These are phyloP conservation scores for Leccinum fibrillosum DNA, from an alignment of 768 basidiomycete genomes.

Conservation along the genomic window DNA sequence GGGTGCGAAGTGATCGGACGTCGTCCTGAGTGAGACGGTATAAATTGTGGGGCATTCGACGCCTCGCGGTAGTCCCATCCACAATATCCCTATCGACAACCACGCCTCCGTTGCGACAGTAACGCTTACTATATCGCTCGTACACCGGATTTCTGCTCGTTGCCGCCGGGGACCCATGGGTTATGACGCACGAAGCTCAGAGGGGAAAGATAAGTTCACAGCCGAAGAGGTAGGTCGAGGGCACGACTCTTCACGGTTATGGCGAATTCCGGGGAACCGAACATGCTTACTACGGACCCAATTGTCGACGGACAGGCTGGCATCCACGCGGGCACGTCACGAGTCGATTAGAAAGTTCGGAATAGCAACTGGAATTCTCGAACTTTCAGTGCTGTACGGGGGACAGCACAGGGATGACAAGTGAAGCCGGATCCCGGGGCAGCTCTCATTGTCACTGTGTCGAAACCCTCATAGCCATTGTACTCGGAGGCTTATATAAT, in stretches of 20 bases:
- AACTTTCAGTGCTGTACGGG: slow-evolving; percentile 2
- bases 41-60: slow-evolving; percentile 6
- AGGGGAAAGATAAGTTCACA: background rate
- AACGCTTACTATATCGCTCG: background rate
- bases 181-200: slow-evolving; percentile 3
- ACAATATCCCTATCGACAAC: background rate
- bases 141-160: background rate
- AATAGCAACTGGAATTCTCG: background rate
- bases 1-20: slow-evolving; percentile 6
- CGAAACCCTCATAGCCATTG: slow-evolving; percentile 16
- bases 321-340: background rate
- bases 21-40: slow-evolving; percentile 4
- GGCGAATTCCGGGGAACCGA: slow-evolving; percentile 19
- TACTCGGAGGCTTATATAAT: slow-evolving; percentile 34
- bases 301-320: background rate
- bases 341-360: background rate
- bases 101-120: background rate
- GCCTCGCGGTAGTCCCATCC: slow-evolving; percentile 4
- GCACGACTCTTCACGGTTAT: slow-evolving; percentile 12
- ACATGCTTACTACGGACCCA: background rate
- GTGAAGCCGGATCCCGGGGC: slow-evolving; percentile 11
- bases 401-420: slow-evolving; percentile 11
- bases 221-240: background rate
- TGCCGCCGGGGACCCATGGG: slow-evolving; percentile 2
- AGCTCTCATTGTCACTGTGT: background rate